Evolutionary conservation across 2,329 filamentous ascomycete genomes (phyloP).

Genomic region (Pyrenochaeta sp.): DNA sequence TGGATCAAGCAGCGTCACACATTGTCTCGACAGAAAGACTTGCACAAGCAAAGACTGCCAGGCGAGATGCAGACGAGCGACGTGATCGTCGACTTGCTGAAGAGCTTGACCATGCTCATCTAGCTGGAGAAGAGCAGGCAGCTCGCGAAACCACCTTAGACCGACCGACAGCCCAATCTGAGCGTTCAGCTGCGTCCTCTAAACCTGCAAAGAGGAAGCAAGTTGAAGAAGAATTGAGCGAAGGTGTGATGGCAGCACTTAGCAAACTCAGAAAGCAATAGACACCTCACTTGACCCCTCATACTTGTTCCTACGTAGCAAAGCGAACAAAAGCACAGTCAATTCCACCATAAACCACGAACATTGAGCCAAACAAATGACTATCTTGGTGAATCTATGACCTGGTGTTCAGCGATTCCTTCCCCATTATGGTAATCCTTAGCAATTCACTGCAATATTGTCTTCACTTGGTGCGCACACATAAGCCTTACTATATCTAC

Average conservation of each 20-base stretch:
- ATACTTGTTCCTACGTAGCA: background rate
- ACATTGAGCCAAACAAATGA: too few species aligned
- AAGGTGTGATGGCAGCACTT: slow-evolving; percentile 66
- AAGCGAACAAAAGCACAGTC: background rate
- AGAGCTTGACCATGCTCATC: slow-evolving; percentile 26
- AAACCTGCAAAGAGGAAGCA: slow-evolving; percentile 45
- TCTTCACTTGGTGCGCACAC: too few species aligned
- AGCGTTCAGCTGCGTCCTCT: slow-evolving; percentile 21
- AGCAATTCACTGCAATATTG: too few species aligned
- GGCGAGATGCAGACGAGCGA: slow-evolving; percentile 47
- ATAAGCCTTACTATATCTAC: too few species aligned
- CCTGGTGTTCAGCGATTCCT: too few species aligned
- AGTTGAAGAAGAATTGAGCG: slow-evolving; percentile 57
- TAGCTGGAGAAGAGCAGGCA: slow-evolving; percentile 56
- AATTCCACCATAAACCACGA: too few species aligned
- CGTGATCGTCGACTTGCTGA: slow-evolving; percentile 46
- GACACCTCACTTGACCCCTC: background rate
- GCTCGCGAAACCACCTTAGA: slow-evolving; percentile 43
- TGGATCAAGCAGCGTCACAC: slow-evolving; percentile 42
- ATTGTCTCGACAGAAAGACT: slow-evolving; percentile 30
- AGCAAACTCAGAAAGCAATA: slow-evolving; percentile 59
- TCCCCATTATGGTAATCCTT: too few species aligned
- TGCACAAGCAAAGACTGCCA: slow-evolving; percentile 19
- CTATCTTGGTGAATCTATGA: too few species aligned
- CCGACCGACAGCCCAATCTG: slow-evolving; percentile 24